Evolutionary conservation across 1,139 yeast species (phyloP), one percentile per base, ranked within the genome.

Genomic region (Suhomyces taliae): DNA sequence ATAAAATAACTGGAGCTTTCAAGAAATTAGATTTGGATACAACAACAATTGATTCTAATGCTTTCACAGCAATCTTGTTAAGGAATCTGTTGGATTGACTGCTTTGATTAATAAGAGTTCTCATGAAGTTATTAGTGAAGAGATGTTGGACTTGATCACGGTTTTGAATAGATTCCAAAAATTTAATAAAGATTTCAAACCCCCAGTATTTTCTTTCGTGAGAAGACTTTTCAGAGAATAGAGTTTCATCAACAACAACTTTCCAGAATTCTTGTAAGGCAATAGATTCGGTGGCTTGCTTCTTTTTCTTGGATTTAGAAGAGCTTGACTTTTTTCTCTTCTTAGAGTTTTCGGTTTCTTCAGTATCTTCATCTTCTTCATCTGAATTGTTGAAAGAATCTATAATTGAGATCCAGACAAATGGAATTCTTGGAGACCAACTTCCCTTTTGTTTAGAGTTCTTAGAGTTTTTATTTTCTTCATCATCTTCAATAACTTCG

Each of bases 131-230:
- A 26, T 82, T 82, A 3, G 90, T 80, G 60, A 91, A 80, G 2
- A 90, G 59, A 31, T 57, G 46, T 2, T 66, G 55, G 0, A 85
- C 61, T 29, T 66, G 62, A 2, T 65, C 59, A 1, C 65, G 55
- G 0, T 75, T 62, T 3, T 70, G 52, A 1, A 66, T 52, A 9
- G 65, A 50, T 44, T 46, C 55, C 29, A 85, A 63, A 41, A 82
- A 75, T 43, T 78, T 71, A 35, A 67, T 72, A 54, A 91, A 82
- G 6, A 91, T 77, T 56, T 87, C 87, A 57, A 91, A 82, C 0
- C 98, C 99, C 81, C 90, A 81, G 64, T 78, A 88, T 61, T 91
- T 93, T 51, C 97, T 77, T 64, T 91, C 98, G 39, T 85, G 82
- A 1, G 97, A 88, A 0, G 97, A 76, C 53, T 86, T 82, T 32